Base-by-base conservation (phyloP, 1,139 yeast species). In the Suhomyces maxii region DNA sequence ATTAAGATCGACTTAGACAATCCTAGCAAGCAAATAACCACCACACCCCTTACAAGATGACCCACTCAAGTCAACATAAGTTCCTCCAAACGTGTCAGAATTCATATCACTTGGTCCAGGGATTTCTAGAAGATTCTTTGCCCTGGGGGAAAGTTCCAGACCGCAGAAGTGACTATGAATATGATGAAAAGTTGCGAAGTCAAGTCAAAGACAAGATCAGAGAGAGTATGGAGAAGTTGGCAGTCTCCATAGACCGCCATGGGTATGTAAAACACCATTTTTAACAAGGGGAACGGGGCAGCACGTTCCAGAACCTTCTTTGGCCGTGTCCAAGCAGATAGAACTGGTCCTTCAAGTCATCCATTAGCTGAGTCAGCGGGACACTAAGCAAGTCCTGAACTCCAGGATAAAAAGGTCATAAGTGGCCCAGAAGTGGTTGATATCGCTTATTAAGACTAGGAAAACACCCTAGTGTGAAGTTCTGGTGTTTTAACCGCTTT, bases 61-160 rank as follows among this genome's bases (percentile, higher is more conserved):
- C 50, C 36, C 44, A 39, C 13, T 18, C 47, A 23, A 39, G 26
- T 26, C 56, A 48, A 37, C 54, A 53, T 40, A 42, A 41, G 44
- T 54, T 61, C 46, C 56, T 60, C 36, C 52, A 38, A 14, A 52
- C 53, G 48, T 75, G 80, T 54, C 59, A 60, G 44, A 69, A 71
- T 43, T 64, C 77, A 8, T 63, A 63, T 49, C 54, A 56, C 10
- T 54, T 74, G 39, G 72, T 75, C 6, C 60, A 65, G 23, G 60
- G 55, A 2, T 74, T 65, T 49, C 58, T 71, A 36, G 52, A 60
- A 40, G 76, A 69, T 42, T 43, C 60, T 1, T 57, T 69, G 30
- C 64, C 69, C 3, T 58, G 64, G 64, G 69, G 68, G 10, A 42
- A 45, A 9, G 58, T 63, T 12, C 64, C 69, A 3, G 39, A 43